phyloP scores from a whole-genome alignment of 1,284 basidiomycete species.

The Macrocystidia cucumis region DNA sequence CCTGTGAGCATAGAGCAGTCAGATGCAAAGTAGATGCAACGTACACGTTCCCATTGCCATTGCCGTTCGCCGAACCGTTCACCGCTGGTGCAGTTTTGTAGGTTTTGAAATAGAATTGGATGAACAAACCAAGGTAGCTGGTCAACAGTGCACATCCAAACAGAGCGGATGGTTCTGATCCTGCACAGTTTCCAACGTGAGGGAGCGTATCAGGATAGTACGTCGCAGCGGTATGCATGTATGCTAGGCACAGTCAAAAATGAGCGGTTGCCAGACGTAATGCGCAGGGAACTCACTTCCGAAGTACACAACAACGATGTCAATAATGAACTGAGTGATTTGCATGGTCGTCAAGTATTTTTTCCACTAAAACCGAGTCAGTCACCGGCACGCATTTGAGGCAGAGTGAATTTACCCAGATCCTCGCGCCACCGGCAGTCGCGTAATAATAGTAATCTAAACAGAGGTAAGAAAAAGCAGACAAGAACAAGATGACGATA shows the following conservation, averaged over 20 bases:
- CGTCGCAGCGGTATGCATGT: conserved; percentile 70
- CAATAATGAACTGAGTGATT: conserved; percentile 92
- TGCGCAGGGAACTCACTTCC: conserved; percentile 66
- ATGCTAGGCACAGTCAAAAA: conserved; percentile 45
- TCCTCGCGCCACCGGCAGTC: conserved; percentile 89
- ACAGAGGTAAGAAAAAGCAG: conserved; percentile 6
- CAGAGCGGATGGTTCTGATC: conserved; percentile 81
- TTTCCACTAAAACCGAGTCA: conserved; percentile 68
- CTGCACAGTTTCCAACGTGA: conserved; percentile 76
- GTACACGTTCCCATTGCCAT: conserved; percentile 26
- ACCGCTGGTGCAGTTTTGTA: conserved; percentile 52
- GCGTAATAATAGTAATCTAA: conserved; percentile 97
- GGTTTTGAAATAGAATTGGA: conserved; percentile 84
- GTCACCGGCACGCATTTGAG: conserved; percentile 6
- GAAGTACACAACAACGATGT: conserved; percentile 86
- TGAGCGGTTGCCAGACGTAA: conserved; percentile 8
- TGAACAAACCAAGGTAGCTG: conserved; percentile 87
- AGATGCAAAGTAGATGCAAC: conserved; percentile 2
- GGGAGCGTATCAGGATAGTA: conserved; percentile 60
- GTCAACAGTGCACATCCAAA: conserved; percentile 88
- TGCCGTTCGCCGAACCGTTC: conserved; percentile 27
- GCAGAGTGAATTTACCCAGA: conserved; percentile 70
- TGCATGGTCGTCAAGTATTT: conserved; percentile 94
- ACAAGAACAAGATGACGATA: conserved; percentile 1
- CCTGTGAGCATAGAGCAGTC: background rate